These are phyloP conservation scores for Paxillus rubicundulus DNA, from an alignment of 768 basidiomycete genomes.

Conservation along the genomic window DNA sequence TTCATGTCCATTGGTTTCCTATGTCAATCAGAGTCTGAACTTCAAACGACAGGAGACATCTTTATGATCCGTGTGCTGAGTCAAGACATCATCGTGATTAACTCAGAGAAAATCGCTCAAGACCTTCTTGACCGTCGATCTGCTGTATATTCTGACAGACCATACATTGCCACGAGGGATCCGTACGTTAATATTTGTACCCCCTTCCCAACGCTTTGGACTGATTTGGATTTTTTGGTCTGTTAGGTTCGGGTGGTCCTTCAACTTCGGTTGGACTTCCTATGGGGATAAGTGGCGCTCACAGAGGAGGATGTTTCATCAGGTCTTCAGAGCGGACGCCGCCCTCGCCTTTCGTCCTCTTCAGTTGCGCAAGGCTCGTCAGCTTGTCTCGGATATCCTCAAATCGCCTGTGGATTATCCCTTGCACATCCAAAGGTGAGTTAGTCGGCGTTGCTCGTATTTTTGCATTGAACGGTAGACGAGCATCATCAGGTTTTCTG, in stretches of 20 bases:
- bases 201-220: not conserved
- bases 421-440: slow-evolving; percentile 10
- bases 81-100: slow-evolving; percentile 25
- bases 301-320: slow-evolving; percentile 24
- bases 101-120: slow-evolving; percentile 23
- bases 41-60: slow-evolving; percentile 13
- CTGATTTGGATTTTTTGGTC: not conserved
- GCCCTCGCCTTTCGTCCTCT: slow-evolving; percentile 8
- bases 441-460: too few relatives aligned
- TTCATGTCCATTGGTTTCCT: not conserved
- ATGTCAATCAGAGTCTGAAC: not conserved
- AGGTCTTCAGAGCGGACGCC: slow-evolving; percentile 21
- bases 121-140: slow-evolving; percentile 30
- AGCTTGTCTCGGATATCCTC: slow-evolving; percentile 18
- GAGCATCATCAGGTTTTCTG: not conserved
- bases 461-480: not conserved
- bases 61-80: slow-evolving; percentile 20
- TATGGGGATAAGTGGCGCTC: slow-evolving; percentile 24
- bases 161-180: slow-evolving; percentile 12
- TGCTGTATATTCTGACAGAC: slow-evolving; percentile 27
- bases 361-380: slow-evolving; percentile 18
- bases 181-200: slow-evolving; percentile 6
- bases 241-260: slow-evolving; percentile 21
- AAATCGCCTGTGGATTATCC: not conserved
- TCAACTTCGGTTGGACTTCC: slow-evolving; percentile 12